Conservation (phyloP, 2,329 filamentous ascomycete genomes). For the Epichloe sylvatica region DNA sequence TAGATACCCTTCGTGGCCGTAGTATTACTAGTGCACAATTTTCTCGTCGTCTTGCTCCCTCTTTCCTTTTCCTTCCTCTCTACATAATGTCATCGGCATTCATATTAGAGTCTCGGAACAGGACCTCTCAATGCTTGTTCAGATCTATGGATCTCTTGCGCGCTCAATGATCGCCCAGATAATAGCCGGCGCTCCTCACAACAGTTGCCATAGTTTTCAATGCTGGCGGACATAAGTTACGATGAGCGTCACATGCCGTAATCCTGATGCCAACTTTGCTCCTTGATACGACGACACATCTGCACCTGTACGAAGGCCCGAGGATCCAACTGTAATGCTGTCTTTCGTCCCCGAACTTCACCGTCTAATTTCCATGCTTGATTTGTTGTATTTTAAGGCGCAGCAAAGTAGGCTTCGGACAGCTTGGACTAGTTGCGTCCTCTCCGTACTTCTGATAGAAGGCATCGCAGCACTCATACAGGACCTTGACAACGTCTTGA, state of each 20-base stretch:
- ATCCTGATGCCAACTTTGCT: neutral
- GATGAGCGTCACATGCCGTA: slow-evolving; percentile 32
- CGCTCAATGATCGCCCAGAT: slow-evolving; percentile 98
- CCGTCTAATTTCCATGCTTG: slow-evolving; percentile 20
- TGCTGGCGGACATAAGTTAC: slow-evolving; percentile 29
- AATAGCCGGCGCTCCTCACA: slow-evolving; percentile 55
- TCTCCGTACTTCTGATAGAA: slow-evolving; percentile 77
- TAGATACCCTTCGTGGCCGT: neutral
- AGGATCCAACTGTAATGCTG: neutral
- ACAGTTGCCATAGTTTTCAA: slow-evolving; percentile 47
- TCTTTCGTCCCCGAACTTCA: neutral
- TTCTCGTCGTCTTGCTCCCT: slow-evolving; percentile 8
- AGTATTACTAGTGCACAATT: slow-evolving; percentile 10
- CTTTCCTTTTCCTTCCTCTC: slow-evolving; percentile 26
- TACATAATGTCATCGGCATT: slow-evolving; percentile 70
- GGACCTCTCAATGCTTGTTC: slow-evolving; percentile 80
- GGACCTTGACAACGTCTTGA: slow-evolving; percentile 58
- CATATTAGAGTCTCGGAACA: slow-evolving; percentile 99
- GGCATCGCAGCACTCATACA: slow-evolving; percentile 85
- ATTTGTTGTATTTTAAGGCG: slow-evolving; percentile 76
- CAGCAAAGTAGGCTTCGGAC: slow-evolving; percentile 68
- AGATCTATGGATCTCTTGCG: slow-evolving; percentile 78
- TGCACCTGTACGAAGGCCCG: neutral
- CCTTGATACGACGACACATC: neutral
- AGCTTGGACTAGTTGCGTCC: slow-evolving; percentile 62